A percentile compares a stretch with the other conserved stretches of the same genome.
These are phyloP conservation scores for Acanthamoeba polyphaga DNA, from an alignment of 208 protist genomes.

Conservation along the genomic window DNA sequence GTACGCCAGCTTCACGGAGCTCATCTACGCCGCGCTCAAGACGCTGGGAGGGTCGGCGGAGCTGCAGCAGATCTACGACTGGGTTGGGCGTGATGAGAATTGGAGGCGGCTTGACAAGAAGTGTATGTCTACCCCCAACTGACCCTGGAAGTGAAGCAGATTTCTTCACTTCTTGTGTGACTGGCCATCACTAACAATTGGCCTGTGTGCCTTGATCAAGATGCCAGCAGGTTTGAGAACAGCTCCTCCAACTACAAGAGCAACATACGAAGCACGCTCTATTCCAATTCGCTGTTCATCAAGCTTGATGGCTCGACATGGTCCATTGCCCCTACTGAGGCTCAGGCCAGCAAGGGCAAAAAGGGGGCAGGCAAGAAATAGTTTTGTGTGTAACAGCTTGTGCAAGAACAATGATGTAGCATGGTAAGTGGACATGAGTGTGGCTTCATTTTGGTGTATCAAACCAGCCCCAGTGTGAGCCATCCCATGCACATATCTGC, in stretches of 20 bases:
- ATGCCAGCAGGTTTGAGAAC: conserved; percentile 24
- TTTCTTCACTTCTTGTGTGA: no score
- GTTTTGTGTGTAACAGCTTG: no score
- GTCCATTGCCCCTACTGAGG: not conserved
- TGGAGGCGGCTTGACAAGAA: conserved; percentile 4
- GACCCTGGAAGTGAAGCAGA: no score
- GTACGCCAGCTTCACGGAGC: conserved; percentile 15
- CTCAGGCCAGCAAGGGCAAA: not conserved
- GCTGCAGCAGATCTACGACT: conserved; percentile 49
- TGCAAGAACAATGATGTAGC: no score
- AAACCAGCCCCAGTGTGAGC: not conserved
- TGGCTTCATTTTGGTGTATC: not conserved
- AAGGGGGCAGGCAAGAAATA: no score
- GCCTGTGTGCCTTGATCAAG: no score
- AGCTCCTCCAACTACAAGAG: conserved; percentile 51
- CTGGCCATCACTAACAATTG: no score
- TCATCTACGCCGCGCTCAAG: conserved; percentile 16
- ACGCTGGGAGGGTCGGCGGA: not conserved
- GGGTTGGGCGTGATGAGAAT: not conserved
- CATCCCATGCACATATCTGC: not conserved
- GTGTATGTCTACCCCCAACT: not conserved
- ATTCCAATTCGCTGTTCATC: conserved; percentile 17
- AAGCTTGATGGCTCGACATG: not conserved
- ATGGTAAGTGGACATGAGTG: not conserved
- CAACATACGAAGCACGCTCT: conserved; percentile 26